phyloP scores from a whole-genome alignment of 2,329 filamentous ascomycete species.

The Chrysoporthe austroafricana region DNA sequence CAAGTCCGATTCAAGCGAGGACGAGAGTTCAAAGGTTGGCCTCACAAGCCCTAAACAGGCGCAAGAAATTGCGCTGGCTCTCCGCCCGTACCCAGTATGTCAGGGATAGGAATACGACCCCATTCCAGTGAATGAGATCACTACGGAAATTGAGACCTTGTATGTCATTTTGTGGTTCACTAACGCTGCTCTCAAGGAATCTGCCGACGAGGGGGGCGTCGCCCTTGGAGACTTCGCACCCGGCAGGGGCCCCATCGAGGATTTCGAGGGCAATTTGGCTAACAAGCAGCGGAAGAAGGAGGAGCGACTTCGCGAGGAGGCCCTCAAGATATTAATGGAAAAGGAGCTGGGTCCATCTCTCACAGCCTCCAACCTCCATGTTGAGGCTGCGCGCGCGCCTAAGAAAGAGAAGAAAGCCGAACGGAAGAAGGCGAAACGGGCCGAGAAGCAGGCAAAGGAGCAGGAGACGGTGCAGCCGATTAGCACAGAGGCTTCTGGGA shows the following conservation, averaged over 20 bases:
- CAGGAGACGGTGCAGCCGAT: background rate
- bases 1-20: constrained; percentile 9
- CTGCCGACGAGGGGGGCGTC: constrained; percentile 22
- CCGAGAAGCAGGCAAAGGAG: constrained; percentile 29
- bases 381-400: constrained; percentile 2
- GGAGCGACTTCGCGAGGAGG: constrained; percentile 18
- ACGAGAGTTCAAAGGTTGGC: constrained; percentile 26
- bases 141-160: background rate
- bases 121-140: constrained; percentile 22
- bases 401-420: constrained; percentile 28
- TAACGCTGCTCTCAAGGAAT: constrained; percentile 18
- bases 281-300: constrained; percentile 24
- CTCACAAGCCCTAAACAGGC: constrained; percentile 26
- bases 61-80: constrained; percentile 25
- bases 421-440: constrained; percentile 20
- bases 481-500: constrained; percentile 12
- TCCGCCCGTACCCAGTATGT: constrained; percentile 14
- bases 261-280: background rate
- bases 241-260: constrained; percentile 1
- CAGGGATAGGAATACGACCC: background rate
- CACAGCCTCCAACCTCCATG: background rate
- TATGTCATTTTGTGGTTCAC: constrained; percentile 5
- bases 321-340: constrained; percentile 16
- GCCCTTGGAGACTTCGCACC: constrained; percentile 15
- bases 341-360: constrained; percentile 1